Evolutionary conservation across 2,329 filamentous ascomycete genomes (phyloP).

Genomic region (Juglanconis sp.): DNA sequence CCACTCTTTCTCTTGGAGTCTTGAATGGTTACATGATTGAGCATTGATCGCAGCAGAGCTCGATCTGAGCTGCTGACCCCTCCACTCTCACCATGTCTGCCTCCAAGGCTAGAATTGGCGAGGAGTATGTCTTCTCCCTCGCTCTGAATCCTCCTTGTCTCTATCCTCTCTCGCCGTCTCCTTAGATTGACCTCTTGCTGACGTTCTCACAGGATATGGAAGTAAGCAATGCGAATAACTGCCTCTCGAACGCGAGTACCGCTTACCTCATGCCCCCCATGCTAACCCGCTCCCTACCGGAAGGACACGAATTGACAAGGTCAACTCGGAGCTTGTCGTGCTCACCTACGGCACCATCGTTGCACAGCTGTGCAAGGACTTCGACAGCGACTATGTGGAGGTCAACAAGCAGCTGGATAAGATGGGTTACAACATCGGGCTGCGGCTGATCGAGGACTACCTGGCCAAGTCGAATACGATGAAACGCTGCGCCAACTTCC

Average conservation of each 20-base stretch:
- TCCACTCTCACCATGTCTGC: conserved; percentile 46
- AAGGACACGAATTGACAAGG: conserved; percentile 93
- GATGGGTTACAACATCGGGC: conserved; percentile 98
- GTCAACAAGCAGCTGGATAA: conserved; percentile 98
- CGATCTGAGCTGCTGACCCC: conserved; percentile 15
- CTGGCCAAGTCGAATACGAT: conserved; percentile 89
- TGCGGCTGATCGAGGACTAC: conserved; percentile 95
- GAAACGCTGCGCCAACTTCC: conserved; percentile 86
- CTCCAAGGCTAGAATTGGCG: conserved; percentile 59
- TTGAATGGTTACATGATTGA: conserved; percentile 18
- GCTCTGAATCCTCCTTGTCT: background rate
- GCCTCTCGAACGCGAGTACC: background rate
- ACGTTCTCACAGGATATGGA: conserved; percentile 69
- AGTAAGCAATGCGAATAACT: conserved; percentile 55
- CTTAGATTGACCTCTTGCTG: conserved; percentile 24
- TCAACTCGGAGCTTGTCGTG: conserved; percentile 95
- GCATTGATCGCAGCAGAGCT: conserved; percentile 18
- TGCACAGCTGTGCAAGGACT: conserved; percentile 93
- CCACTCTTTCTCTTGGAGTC: background rate
- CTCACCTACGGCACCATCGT: conserved; percentile 98
- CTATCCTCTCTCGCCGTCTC: background rate
- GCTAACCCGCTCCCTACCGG: conserved; percentile 25
- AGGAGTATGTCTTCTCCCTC: conserved; percentile 49
- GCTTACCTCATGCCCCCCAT: conserved; percentile 5
- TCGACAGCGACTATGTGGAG: conserved; percentile 87